Base-by-base conservation (phyloP, 306 rosid species). In the Aeschynomene evenia region DNA sequence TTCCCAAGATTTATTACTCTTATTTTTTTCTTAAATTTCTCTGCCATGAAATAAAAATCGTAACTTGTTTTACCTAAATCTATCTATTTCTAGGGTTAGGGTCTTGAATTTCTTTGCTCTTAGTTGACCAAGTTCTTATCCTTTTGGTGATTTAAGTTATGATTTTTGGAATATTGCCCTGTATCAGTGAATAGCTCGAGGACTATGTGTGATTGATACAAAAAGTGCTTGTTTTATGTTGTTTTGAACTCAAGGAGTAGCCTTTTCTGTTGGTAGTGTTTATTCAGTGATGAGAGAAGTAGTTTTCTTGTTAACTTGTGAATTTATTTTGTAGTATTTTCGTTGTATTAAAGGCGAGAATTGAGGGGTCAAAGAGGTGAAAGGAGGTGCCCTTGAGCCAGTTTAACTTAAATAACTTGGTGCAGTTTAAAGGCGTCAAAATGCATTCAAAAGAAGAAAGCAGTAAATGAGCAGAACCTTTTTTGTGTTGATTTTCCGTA, bases 81-180 rank as follows among this genome's bases (percentile, higher is more conserved):
- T 33, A 61, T 36, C 64, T 18, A 52, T 60, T 45, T 45, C 48
- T 77, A 23, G 80, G 72, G 69, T 60, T 85, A 40, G 63, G 71
- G 65, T 59, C 51, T 77, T 66, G 55, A 3, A 19, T 29, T 70
- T 60, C 56, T 49, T 36, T 49, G 43, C 29, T 18, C n/a, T 37
- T 58, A 15, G 1, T 50, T 10, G 59, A 49, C 33, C 40, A 59
- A 22, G 19, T 28, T 66, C 64, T 74, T 61, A 33, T 37, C 45
- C 20, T 76, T 52, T 36, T 49, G 20, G 49, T 72, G 51, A 13
- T 71, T 66, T 31, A 52, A 40, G 11, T n/a, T n/a, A n/a, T n/a
- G n/a, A n/a, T n/a, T n/a, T n/a, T 19, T 4, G 65, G 69, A 79
- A 71, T 66, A 42, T 37, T 2, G n/a, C 18, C 20, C 2, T 21